Conservation (phyloP, 805 yeast genomes). For the Scheffersomyces spartinae region DNA sequence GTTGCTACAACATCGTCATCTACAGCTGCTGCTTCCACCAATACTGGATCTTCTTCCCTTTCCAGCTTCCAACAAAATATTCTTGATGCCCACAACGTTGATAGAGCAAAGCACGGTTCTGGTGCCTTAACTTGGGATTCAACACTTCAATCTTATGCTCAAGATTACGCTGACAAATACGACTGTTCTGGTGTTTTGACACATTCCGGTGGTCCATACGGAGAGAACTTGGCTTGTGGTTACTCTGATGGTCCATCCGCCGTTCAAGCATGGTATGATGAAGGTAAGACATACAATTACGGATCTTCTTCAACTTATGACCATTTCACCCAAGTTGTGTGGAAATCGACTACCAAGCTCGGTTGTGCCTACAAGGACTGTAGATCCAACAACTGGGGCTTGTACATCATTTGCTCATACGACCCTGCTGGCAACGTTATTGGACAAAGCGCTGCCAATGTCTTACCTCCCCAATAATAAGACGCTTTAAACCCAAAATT, state of each 20-base stretch:
- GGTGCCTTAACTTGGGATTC: slow-evolving; percentile 20
- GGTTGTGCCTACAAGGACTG: slow-evolving; percentile 27
- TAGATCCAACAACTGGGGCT: slow-evolving; percentile 18
- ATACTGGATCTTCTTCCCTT: slow-evolving; percentile 1
- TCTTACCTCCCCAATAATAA: slow-evolving; percentile 10
- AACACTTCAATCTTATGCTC: slow-evolving; percentile 19
- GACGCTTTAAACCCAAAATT: too few relatives aligned
- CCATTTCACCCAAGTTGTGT: slow-evolving; percentile 29
- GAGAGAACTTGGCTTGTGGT: slow-evolving; percentile 31
- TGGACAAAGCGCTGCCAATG: slow-evolving; percentile 13
- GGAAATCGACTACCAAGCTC: slow-evolving; percentile 19
- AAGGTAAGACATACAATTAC: slow-evolving; percentile 19
- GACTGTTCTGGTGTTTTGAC: slow-evolving; percentile 21
- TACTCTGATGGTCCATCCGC: slow-evolving; percentile 19
- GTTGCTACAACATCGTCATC: slow-evolving; percentile 1
- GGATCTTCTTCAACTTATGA: slow-evolving; percentile 15
- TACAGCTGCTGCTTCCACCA: slow-evolving; percentile 3
- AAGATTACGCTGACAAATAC: slow-evolving; percentile 17
- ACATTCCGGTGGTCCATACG: slow-evolving; percentile 25
- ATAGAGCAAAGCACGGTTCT: slow-evolving; percentile 18
- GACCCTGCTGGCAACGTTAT: slow-evolving; percentile 19
- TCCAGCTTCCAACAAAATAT: too few relatives aligned
- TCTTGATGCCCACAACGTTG: slow-evolving; percentile 16
- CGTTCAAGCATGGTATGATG: slow-evolving; percentile 29
- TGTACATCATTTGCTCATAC: slow-evolving; percentile 28